Base-by-base conservation (phyloP, 2,329 filamentous ascomycete genomes). In the Fusarium sambucinum region DNA sequence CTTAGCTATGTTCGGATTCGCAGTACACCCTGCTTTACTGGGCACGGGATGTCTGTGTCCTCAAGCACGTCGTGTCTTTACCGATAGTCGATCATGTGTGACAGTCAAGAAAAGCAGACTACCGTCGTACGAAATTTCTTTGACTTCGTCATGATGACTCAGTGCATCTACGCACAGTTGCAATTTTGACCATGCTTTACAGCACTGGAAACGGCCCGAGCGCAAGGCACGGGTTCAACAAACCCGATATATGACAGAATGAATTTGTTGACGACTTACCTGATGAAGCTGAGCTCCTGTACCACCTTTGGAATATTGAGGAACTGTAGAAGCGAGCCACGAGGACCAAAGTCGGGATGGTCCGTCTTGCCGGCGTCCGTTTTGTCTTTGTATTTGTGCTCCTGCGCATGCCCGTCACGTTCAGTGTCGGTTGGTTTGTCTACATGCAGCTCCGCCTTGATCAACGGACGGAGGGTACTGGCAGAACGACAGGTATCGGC, bases 401-500 rank as follows among this genome's bases (percentile, higher is more conserved):
- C 87, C 59, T 83, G 68, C 23, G 55, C 38, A 25, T 66, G 63
- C n/a, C 56, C 70, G 19, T 77, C 76, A 29, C 73, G 77, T 23
- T 75, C 76, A 17, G 63, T 53, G 27, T 73, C 83, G 62, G 78
- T 78, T 10, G 77, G 75, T 63, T 84, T 91, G 75, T 96, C 93
- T 17, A 94, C 88, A 77, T 96, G 93, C 56, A 97, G 80, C 76
- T 96, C 91, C 66, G 90, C 90, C 76, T 91, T 93, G 72, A 97
- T 86, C 61, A 92, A 87, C 3, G 93, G 93, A 38, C 89, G 87
- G 65, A 96, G 60, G 19, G 71, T 71, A 51, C 75, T 76, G 5
- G 30, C 73, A 51, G 73, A 77, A 42, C 78, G 78, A 47, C 74
- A 76, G 50, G 59, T 66, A 16, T 78, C 75, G 5, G 61, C 59